Percentiles rank a stretch among this genome's conserved stretches.
These are phyloP conservation scores for Suhomyces bribrorum DNA, from an alignment of 1,139 yeast species.

Conservation along the genomic window DNA sequence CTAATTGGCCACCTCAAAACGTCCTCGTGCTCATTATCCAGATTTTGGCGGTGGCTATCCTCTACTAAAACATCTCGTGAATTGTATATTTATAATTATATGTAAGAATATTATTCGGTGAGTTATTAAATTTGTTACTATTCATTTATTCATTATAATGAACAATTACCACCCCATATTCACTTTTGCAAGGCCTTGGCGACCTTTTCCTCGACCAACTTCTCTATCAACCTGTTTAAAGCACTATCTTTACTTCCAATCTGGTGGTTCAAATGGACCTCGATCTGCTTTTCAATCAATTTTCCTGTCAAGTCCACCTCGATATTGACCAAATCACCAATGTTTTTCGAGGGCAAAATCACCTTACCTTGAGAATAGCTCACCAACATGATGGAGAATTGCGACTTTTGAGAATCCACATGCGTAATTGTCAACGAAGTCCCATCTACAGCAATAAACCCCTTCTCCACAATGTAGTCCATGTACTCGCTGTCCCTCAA, in stretches of 20 bases:
- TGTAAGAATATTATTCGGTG: no score
- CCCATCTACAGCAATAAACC: constrained; percentile 90
- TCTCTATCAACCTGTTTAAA: constrained; percentile 45
- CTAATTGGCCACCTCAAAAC: no score
- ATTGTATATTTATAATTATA: no score
- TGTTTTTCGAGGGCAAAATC: constrained; percentile 61
- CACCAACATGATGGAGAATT: constrained; percentile 86
- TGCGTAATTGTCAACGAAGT: constrained; percentile 87
- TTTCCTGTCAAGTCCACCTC: constrained; percentile 96
- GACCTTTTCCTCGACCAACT: constrained; percentile 54
- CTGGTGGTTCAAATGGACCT: constrained; percentile 54
- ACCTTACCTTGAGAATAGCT: constrained; percentile 88
- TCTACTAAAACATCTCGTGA: no score
- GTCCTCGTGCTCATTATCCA: no score
- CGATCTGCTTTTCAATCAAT: constrained; percentile 83
- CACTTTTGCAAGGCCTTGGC: constrained; percentile 10
- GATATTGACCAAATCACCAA: constrained; percentile 74
- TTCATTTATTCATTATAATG: not conserved
- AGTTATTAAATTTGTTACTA: no score
- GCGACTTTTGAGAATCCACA: constrained; percentile 58
- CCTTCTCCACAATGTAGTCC: constrained; percentile 86
- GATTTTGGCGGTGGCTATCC: no score
- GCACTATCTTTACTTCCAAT: constrained; percentile 45
- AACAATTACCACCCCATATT: not conserved
- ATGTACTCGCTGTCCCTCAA: constrained; percentile 65